Evolutionary conservation across 2,329 filamentous ascomycete genomes (phyloP), one percentile per base, ranked within the genome.

Genomic region (Cordyceps sp.): DNA sequence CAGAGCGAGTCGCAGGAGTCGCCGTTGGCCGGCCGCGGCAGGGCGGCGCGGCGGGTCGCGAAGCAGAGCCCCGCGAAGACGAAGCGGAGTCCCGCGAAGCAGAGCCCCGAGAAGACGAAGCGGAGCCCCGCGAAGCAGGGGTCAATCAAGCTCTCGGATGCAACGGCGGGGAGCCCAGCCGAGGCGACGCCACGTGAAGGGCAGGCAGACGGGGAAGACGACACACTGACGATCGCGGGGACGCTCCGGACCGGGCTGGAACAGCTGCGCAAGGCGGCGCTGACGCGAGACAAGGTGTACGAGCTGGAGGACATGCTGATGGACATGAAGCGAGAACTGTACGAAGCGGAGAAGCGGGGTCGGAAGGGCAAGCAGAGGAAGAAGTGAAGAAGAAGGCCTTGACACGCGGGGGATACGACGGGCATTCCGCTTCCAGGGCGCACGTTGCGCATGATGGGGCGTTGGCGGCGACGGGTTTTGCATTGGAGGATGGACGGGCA

Each of bases 221-320:
- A 39, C 23, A 33, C 43, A 9, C 30, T 26, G 21, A 39, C 43
- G 5, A 49, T 59, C 26, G 41, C 57, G 36, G 39, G 45, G 13
- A 45, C 49, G 19, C 42, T 59, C 20, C 47, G 49, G 16, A 48
- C 42, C 22, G 53, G 54, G 1, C 52, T 90, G 17, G 59, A 62
- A 15, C 64, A 73, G 39, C 59, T 85, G 36, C 67, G 64, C 33
- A 57, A 55, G 19, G 61, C 73, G 16, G 60, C 67, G 13, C 54
- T 92, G 26, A 72, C 72, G 13, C 64, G 70, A 10, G 61, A 69
- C 10, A 73, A 82, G 37, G 69, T 84, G 33, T 66, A 74, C 36
- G 65, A 77, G 47, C 64, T 90, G 41, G 82, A 90, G 46, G 78
- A 86, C 47, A 58, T 83, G 43, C 63, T 90, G 47, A 82, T 86